Evolutionary conservation across 176 grass and related monocot genomes (phyloP).

Genomic region (Triticum aestivum): IWGSC_CS_RefSeq_v2.1 NC_057796.1:195338481-195338980

Average conservation of each 20-base stretch:
- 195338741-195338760: background rate
- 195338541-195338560: too few species aligned
- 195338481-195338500: too few species aligned
- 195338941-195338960: background rate
- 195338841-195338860: too few species aligned
- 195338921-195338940: background rate
- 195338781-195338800: background rate
- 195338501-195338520: too few species aligned
- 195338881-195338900: background rate
- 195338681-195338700: background rate
- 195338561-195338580: too few species aligned
- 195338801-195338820: background rate
- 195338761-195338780: too few species aligned
- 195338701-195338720: background rate
- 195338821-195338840: background rate
- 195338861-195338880: background rate
- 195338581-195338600: too few species aligned
- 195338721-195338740: background rate
- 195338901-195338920: background rate
- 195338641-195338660: background rate
- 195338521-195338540: too few species aligned
- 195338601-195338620: too few species aligned
- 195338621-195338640: too few species aligned
- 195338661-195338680: background rate
- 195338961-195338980: background rate